Evolutionary conservation across 129 eudicot genomes (phyloP).

Genomic region (Lonicera japonica): DNA sequence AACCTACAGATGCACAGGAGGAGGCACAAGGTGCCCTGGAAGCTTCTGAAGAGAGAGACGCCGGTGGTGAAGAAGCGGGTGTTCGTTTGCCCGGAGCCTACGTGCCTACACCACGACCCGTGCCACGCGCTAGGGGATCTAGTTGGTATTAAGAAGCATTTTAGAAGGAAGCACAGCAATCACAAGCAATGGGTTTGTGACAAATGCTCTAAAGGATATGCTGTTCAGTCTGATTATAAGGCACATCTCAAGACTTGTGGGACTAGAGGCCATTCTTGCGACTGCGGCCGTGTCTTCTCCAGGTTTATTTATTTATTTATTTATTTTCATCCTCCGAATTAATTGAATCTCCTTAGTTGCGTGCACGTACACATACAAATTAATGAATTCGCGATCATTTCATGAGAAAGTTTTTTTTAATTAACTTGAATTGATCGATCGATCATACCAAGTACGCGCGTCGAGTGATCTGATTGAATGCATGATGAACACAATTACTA

Average conservation of each 20-base stretch:
- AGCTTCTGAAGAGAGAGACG: slow-evolving; percentile 47
- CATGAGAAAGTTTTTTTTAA: no score
- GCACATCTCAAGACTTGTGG: slow-evolving; percentile 86
- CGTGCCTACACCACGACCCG: slow-evolving; percentile 73
- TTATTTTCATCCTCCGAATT: slow-evolving; percentile 3
- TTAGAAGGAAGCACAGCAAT: slow-evolving; percentile 63
- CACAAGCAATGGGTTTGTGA: slow-evolving; percentile 75
- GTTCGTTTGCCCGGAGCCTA: slow-evolving; percentile 77
- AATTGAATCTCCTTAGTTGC: no score
- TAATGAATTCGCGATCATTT: no score
- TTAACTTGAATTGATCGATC: no score
- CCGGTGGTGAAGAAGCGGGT: slow-evolving; percentile 60
- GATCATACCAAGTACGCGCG: no score
- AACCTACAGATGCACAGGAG: slow-evolving; percentile 80
- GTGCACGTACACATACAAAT: no score
- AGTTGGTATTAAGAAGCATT: slow-evolving; percentile 74
- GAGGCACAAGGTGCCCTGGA: slow-evolving; percentile 85
- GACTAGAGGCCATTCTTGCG: slow-evolving; percentile 82
- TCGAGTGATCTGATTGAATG: no score
- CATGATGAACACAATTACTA: no score
- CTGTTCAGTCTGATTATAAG: slow-evolving; percentile 79
- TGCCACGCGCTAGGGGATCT: slow-evolving; percentile 77
- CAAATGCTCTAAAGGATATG: slow-evolving; percentile 71
- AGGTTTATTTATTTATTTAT: slow-evolving; percentile 33
- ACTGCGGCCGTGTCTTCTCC: slow-evolving; percentile 80